Conservation (phyloP, 768 basidiomycete genomes). For the Tulasnella sp. region DNA sequence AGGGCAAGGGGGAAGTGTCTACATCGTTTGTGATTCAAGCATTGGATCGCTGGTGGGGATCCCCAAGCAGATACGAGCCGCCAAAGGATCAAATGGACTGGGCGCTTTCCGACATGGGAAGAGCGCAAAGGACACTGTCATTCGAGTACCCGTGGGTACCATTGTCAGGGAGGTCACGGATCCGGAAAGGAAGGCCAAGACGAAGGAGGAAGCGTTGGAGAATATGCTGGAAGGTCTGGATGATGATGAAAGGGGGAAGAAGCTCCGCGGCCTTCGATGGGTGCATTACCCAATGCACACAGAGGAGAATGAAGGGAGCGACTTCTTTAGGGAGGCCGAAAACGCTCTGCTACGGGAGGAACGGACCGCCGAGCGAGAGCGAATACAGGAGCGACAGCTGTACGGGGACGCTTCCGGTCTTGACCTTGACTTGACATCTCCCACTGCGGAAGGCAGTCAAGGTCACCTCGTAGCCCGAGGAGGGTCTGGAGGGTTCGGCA, state of each 20-base stretch:
- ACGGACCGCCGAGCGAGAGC: conserved; percentile 49
- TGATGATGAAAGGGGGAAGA: conserved; percentile 50
- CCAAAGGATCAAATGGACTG: conserved; percentile 65
- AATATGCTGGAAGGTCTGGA: conserved; percentile 48
- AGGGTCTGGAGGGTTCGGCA: conserved; percentile 79
- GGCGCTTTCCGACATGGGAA: conserved; percentile 87
- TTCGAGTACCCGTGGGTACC: conserved; percentile 86
- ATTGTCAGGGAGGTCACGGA: conserved; percentile 77
- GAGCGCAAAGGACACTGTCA: conserved; percentile 63
- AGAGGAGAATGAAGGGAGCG: conserved; percentile 59
- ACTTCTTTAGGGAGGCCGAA: conserved; percentile 71
- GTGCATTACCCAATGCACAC: conserved; percentile 70
- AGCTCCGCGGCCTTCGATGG: conserved; percentile 66
- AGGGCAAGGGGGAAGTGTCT: conserved; percentile 82
- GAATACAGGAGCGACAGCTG: conserved; percentile 48
- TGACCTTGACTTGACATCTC: conserved; percentile 32
- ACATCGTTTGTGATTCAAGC: conserved; percentile 71
- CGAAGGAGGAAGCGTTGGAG: conserved; percentile 72
- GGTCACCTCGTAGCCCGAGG: conserved; percentile 62
- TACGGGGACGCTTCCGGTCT: conserved; percentile 38
- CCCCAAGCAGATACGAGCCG: conserved; percentile 61
- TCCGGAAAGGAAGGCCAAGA: conserved; percentile 52
- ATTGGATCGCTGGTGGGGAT: conserved; percentile 76
- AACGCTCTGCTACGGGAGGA: conserved; percentile 57
- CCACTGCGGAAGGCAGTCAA: conserved; percentile 44